Base-by-base conservation (phyloP, 352 stramenopile species). In the Globisporangium middletonii region DNA sequence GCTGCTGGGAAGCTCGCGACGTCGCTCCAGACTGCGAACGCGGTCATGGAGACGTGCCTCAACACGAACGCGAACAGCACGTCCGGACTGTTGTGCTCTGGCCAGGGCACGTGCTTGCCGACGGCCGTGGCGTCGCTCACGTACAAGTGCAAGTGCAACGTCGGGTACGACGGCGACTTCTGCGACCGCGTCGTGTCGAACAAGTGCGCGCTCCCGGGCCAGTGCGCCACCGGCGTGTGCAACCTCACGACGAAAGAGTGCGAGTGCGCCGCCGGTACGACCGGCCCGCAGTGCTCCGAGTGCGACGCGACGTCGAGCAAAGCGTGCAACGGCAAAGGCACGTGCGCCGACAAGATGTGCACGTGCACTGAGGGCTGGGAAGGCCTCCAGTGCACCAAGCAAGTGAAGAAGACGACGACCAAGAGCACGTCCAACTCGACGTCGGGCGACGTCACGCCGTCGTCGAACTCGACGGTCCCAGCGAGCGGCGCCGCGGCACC, bases 71-170 rank as follows among this genome's bases (percentile, higher is more conserved):
- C 75, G 0, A 77, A 72, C 50, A 76, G 68, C 46, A 77, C 78
- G 47, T 77, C 59, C 23, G 70, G 68, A 19, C 60, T 83, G 30
- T 65, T 91, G 46, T 91, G 81, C 53, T 67, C 63, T 9, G 77
- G 81, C 43, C 81, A 89, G 56, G 81, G 81, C 43, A 89, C 81
- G 50, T 91, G 81, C 52, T 48, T 81, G 16, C 69, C 77, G 3
- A 67, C 73, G 30, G 52, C 50, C 0, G 56, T 73, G 0, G 79
- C 59, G 23, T 75, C 64, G 49, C 64, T 82, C 52, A 58, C 71
- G 43, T 91, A 89, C 72, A 74, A 63, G 44, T 91, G 81, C 68
- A 72, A 69, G 43, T 91, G 79, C 72, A 89, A 88, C 63, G 52
- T 76, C n/a, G 81, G 81, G 47, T 91, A 91, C 79, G 83, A 69